Conservation (phyloP, 176 grass and related monocot species). For the Stipa capillata region DNA sequence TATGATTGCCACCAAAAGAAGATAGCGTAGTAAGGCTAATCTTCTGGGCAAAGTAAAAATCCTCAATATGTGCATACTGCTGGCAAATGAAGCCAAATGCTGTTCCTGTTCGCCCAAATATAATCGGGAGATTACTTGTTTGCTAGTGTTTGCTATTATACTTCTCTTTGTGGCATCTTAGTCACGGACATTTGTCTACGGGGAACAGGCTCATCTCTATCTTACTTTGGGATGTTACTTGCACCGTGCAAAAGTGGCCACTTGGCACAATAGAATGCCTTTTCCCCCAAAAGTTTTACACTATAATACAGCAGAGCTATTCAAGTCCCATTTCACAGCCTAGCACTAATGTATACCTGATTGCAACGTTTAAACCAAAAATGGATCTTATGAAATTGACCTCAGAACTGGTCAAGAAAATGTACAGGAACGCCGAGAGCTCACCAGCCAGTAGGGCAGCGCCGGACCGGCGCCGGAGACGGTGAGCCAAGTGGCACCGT, state of each 20-base stretch:
- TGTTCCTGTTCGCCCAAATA: neutral
- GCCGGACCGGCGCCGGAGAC: slow-evolving; percentile 35
- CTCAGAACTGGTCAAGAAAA: neutral
- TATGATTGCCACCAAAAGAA: too few relatives aligned
- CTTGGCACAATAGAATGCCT: slow-evolving; percentile 7
- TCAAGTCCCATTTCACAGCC: slow-evolving; percentile 1
- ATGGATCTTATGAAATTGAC: neutral
- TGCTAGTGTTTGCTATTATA: neutral
- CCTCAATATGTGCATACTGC: neutral
- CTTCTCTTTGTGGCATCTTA: neutral
- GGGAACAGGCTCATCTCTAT: neutral
- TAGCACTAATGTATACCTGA: neutral
- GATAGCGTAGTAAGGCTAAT: neutral
- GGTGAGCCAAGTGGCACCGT: slow-evolving; percentile 49
- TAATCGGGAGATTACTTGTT: neutral
- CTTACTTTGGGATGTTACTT: neutral
- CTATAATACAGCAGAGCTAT: neutral
- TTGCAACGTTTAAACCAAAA: neutral
- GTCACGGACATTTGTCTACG: neutral
- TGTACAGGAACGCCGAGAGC: neutral
- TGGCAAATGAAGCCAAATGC: neutral
- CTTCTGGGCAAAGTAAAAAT: neutral
- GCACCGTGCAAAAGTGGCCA: neutral
- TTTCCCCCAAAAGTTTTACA: neutral
- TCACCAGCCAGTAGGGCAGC: slow-evolving; percentile 82